phyloP scores from a whole-genome alignment of 2,329 filamentous ascomycete species.

The Diaporthe vaccinii region DNA sequence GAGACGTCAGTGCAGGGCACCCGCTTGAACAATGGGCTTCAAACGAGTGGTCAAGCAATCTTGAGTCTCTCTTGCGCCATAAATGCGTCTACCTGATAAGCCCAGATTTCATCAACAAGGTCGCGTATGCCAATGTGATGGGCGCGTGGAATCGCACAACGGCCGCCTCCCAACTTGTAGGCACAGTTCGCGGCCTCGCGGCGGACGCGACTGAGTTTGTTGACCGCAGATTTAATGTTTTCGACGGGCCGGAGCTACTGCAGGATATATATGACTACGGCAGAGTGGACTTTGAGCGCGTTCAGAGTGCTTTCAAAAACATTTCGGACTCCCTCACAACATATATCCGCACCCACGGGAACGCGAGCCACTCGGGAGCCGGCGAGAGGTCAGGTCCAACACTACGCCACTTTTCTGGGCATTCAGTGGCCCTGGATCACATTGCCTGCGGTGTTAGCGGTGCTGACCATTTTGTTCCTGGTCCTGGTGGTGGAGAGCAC shows the following conservation, averaged over 20 bases:
- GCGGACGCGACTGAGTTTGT: no score
- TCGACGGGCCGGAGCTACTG: background rate
- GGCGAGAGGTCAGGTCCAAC: background rate
- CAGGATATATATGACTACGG: background rate
- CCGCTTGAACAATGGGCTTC: background rate
- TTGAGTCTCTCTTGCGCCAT: background rate
- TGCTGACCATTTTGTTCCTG: background rate
- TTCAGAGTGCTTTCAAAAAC: background rate
- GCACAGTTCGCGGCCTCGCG: no score
- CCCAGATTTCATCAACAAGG: background rate
- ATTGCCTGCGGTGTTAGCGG: background rate
- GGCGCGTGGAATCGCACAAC: background rate
- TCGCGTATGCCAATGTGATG: background rate
- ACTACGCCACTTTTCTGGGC: background rate
- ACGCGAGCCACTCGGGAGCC: background rate
- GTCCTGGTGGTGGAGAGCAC: background rate
- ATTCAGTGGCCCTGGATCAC: slow-evolving; percentile 2
- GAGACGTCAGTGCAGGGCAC: background rate
- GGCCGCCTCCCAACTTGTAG: background rate
- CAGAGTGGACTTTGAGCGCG: background rate
- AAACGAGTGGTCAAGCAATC: background rate
- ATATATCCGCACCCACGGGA: background rate
- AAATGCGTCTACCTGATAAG: background rate
- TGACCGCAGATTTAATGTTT: no score
- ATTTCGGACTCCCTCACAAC: background rate